A percentile compares a stretch with the other conserved stretches of the same genome.
Conservation (phyloP, 805 yeast species). For the Zygotorulaspora sp. region DNA sequence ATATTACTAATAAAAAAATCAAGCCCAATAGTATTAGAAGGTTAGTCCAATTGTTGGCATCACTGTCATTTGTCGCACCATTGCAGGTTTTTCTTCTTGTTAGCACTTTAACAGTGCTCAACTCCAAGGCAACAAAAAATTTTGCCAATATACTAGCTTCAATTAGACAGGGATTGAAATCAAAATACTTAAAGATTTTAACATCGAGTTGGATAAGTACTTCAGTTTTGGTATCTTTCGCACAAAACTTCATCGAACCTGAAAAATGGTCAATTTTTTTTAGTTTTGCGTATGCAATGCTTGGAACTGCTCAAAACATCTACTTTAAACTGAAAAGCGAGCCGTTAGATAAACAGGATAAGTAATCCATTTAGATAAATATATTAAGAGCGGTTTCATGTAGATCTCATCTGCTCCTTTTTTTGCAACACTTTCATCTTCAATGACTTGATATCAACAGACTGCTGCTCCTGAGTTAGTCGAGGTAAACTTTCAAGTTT, state of each 20-base stretch:
- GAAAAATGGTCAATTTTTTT: slow-evolving; percentile 27
- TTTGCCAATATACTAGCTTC: slow-evolving; percentile 4
- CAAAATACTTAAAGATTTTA: slow-evolving; percentile 17
- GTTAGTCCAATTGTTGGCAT: slow-evolving; percentile 19
- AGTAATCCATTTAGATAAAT: slow-evolving; percentile 1
- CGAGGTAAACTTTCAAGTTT: not conserved
- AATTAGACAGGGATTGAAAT: slow-evolving; percentile 11
- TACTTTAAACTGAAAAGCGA: slow-evolving; percentile 16
- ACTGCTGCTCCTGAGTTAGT: not conserved
- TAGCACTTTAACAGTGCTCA: slow-evolving; percentile 18
- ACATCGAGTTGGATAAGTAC: slow-evolving; percentile 21
- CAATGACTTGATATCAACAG: not conserved
- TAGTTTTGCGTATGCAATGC: slow-evolving; percentile 22
- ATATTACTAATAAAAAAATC: slow-evolving; percentile 9
- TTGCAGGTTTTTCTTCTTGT: slow-evolving; percentile 21
- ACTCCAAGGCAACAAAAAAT: slow-evolving; percentile 9
- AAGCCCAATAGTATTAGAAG: slow-evolving; percentile 13
- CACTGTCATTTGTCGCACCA: slow-evolving; percentile 21
- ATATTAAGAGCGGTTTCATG: not conserved
- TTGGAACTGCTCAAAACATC: slow-evolving; percentile 24
- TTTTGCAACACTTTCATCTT: slow-evolving; percentile 7
- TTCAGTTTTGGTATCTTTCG: slow-evolving; percentile 20
- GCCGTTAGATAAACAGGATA: not conserved
- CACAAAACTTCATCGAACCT: slow-evolving; percentile 20
- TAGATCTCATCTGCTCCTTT: not conserved